Percentiles rank a stretch among this genome's conserved stretches.
phyloP scores from a whole-genome alignment of 2,329 filamentous ascomycete species.

The Colletotrichum musicola region DNA sequence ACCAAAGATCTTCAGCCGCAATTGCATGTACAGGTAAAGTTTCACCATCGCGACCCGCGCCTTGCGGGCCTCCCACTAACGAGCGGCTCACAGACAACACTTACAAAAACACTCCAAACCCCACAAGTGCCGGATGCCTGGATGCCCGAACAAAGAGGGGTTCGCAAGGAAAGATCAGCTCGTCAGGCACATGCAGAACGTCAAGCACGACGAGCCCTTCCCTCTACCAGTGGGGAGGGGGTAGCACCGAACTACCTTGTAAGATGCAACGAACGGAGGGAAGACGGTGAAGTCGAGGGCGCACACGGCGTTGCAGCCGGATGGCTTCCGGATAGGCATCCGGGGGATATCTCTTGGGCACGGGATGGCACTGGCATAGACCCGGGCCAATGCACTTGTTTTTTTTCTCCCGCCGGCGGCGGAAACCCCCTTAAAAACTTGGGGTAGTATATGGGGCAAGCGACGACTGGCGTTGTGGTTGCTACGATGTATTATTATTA shows the following conservation, averaged over 20 bases:
- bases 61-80: constrained; percentile 14
- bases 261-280: background rate
- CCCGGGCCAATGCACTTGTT: background rate
- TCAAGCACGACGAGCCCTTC: constrained; percentile 48
- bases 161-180: constrained; percentile 57
- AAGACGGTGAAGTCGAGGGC: background rate
- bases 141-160: constrained; percentile 57
- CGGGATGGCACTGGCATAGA: background rate
- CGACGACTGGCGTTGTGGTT: constrained; percentile 35
- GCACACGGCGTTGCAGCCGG: background rate
- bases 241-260: constrained; percentile 4
- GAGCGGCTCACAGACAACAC: constrained; percentile 50
- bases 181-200: constrained; percentile 55
- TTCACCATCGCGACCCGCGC: constrained; percentile 40
- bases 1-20: constrained; percentile 55
- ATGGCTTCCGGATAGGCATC: background rate
- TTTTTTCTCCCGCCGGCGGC: constrained; percentile 5
- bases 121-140: constrained; percentile 53
- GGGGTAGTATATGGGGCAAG: constrained; percentile 8
- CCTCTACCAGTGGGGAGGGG: constrained; percentile 18
- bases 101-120: constrained; percentile 59
- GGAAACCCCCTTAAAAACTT: background rate
- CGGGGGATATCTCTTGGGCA: background rate
- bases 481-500: constrained; percentile 44
- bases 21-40: constrained; percentile 54